Percentiles rank a stretch among this genome's conserved stretches.
These are phyloP conservation scores for Fraxinus greggii DNA, from an alignment of 305 asterid genomes.

Conservation along the genomic window DNA sequence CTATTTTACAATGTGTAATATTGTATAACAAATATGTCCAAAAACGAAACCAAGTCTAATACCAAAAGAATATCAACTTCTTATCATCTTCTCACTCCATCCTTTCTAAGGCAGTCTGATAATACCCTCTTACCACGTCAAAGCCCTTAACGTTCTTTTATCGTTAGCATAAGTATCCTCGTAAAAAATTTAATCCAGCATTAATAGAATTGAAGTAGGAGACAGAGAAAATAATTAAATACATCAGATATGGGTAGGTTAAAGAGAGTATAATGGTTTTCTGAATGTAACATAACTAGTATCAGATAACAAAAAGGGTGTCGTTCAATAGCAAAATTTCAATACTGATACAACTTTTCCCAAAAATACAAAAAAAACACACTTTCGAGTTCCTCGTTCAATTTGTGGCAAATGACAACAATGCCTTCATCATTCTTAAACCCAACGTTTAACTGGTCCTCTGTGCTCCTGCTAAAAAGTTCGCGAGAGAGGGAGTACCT, in stretches of 20 bases:
- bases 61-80: background rate
- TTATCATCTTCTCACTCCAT: background rate
- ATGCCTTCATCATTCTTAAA: background rate
- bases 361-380: background rate
- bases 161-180: background rate
- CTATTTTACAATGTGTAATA: background rate
- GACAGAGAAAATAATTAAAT: background rate
- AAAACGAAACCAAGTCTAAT: too few relatives aligned
- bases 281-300: background rate
- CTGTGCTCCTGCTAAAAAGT: constrained; percentile 62
- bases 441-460: constrained; percentile 41
- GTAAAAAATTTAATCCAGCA: background rate
- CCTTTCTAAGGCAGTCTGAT: background rate
- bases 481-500: constrained; percentile 81
- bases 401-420: background rate
- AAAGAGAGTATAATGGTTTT: background rate
- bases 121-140: background rate
- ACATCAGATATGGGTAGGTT: background rate
- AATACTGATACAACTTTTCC: background rate
- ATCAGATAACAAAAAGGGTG: background rate
- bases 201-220: background rate
- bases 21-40: background rate
- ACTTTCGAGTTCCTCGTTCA: background rate
- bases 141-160: background rate
- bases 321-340: background rate